Conservation (phyloP, 805 yeast genomes). For the Yueomyces sp. region DNA sequence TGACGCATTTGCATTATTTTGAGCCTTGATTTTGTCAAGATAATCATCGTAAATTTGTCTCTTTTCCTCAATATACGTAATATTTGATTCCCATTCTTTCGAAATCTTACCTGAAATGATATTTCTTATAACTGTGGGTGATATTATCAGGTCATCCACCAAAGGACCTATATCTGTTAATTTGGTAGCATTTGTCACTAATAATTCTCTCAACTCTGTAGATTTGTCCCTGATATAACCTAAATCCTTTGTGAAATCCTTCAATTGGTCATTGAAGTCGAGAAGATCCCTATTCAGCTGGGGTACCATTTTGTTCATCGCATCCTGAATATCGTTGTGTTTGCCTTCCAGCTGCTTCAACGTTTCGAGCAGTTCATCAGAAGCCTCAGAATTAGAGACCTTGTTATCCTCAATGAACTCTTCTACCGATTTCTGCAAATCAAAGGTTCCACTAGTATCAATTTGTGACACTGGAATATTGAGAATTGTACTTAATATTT, state of each 20-base stretch:
- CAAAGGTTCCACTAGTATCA: not conserved
- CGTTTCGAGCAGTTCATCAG: constrained; percentile 5
- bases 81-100: constrained; percentile 50
- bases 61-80: constrained; percentile 46
- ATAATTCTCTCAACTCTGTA: constrained; percentile 31
- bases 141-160: constrained; percentile 61
- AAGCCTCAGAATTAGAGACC: not conserved
- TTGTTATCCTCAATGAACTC: not conserved
- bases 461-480: not conserved
- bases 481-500: not conserved
- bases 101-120: constrained; percentile 46
- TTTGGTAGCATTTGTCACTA: constrained; percentile 34
- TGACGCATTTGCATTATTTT: not conserved
- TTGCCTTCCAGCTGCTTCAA: constrained; percentile 9
- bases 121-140: constrained; percentile 54
- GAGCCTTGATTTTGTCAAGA: constrained; percentile 2
- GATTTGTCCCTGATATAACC: constrained; percentile 45
- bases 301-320: constrained; percentile 19
- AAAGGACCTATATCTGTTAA: constrained; percentile 53
- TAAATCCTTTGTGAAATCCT: constrained; percentile 45
- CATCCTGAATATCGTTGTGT: constrained; percentile 7
- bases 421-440: not conserved
- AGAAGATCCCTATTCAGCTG: constrained; percentile 43
- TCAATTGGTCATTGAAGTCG: constrained; percentile 45
- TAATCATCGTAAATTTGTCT: constrained; percentile 37